A percentile compares a stretch with the other conserved stretches of the same genome.
These are phyloP conservation scores for Plenodomus biglobosus DNA, from an alignment of 2,329 filamentous ascomycete genomes.

Conservation along the genomic window DNA sequence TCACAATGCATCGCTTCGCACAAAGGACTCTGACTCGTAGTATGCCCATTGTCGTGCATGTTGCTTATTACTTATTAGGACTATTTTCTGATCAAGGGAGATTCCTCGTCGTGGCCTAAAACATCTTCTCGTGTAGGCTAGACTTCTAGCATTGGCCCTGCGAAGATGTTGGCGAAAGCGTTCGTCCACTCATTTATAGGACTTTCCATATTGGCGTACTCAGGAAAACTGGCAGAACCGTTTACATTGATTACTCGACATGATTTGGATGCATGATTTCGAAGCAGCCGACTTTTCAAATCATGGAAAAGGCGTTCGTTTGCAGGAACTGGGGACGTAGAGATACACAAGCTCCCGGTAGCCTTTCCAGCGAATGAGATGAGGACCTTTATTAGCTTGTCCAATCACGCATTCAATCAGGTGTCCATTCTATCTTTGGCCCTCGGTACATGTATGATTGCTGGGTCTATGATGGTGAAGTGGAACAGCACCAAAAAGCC, in stretches of 20 bases:
- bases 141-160: constrained; percentile 59
- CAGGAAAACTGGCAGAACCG: constrained; percentile 43
- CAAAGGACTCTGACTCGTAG: constrained; percentile 25
- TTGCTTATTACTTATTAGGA: constrained; percentile 4
- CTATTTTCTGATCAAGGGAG: constrained; percentile 10
- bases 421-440: constrained; percentile 63
- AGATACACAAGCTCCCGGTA: constrained; percentile 49
- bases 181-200: constrained; percentile 18
- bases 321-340: constrained; percentile 54
- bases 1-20: constrained; percentile 21
- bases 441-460: constrained; percentile 54
- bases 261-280: constrained; percentile 35
- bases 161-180: constrained; percentile 49
- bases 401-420: constrained; percentile 61
- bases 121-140: constrained; percentile 21
- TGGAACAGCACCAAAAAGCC: constrained; percentile 59
- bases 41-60: background rate
- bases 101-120: background rate
- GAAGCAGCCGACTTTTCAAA: constrained; percentile 43
- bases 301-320: constrained; percentile 53
- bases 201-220: constrained; percentile 15
- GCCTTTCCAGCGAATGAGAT: constrained; percentile 51
- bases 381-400: constrained; percentile 58
- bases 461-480: constrained; percentile 59
- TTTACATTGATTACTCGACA: constrained; percentile 54